A percentile compares a stretch with the other conserved stretches of the same genome.
phyloP scores from a whole-genome alignment of 257 asterid genomes.

The Thymus quinquecostatus region DNA sequence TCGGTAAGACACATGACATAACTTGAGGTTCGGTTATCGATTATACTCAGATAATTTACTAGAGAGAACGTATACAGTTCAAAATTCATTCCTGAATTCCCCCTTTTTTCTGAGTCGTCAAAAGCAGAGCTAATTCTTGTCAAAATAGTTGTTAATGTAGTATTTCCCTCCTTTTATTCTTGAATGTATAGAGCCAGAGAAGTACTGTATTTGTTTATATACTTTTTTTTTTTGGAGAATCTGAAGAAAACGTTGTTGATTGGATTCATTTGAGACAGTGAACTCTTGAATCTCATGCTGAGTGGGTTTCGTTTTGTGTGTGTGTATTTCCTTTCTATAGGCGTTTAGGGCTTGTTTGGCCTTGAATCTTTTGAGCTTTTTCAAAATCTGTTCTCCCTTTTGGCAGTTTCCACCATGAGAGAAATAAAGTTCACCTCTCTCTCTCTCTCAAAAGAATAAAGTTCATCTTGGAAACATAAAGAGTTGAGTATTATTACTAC shows the following conservation, averaged over 20 bases:
- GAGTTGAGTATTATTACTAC: too few species aligned
- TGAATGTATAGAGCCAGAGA: too few species aligned
- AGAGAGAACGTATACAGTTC: constrained; percentile 1
- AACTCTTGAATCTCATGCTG: too few species aligned
- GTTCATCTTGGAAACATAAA: neutral
- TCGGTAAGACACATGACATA: neutral
- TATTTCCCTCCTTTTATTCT: neutral
- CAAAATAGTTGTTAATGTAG: neutral
- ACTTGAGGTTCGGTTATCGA: neutral
- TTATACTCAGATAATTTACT: constrained; percentile 4
- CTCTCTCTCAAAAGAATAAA: too few species aligned
- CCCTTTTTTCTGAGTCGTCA: neutral
- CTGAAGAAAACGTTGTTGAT: too few species aligned
- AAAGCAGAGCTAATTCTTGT: neutral
- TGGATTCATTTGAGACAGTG: too few species aligned
- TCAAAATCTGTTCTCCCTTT: neutral
- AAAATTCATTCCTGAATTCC: neutral
- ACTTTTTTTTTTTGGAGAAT: too few species aligned
- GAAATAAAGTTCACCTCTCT: neutral
- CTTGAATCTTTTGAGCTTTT: neutral
- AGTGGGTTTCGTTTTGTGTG: too few species aligned
- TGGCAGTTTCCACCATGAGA: neutral
- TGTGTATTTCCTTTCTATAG: too few species aligned
- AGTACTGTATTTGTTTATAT: too few species aligned
- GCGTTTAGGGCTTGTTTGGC: neutral